Evolutionary conservation across 106 monocot genomes (phyloP).

Genomic region (Dendrobium chrysotoxum): DNA sequence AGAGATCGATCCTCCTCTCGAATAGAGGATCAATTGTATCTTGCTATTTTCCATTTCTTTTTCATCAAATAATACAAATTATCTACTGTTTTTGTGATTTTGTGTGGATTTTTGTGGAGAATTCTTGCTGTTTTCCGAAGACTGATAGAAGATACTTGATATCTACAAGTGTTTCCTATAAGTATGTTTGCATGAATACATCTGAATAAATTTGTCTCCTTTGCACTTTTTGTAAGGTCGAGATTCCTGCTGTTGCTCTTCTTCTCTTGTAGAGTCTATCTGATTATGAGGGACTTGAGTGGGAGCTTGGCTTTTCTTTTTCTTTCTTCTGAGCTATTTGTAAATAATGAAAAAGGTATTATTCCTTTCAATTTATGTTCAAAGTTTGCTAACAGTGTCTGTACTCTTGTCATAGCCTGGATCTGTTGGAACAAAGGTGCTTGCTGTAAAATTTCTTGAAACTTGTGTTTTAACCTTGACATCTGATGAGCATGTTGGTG

Average conservation of each 20-base stretch:
- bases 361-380: neutral
- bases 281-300: neutral
- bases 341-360: neutral
- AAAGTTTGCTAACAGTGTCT: conserved; percentile 2
- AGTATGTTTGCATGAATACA: neutral
- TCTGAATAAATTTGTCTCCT: neutral
- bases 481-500: conserved; percentile 35
- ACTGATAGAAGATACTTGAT: too few species aligned
- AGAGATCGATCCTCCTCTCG: too few species aligned
- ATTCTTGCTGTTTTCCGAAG: too few species aligned
- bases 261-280: neutral
- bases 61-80: too few species aligned
- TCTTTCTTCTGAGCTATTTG: neutral
- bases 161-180: too few species aligned
- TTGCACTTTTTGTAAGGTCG: neutral
- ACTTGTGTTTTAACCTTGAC: conserved; percentile 48
- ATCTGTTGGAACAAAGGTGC: conserved; percentile 44
- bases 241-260: neutral
- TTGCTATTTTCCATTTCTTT: too few species aligned
- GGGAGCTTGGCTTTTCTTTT: neutral
- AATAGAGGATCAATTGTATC: too few species aligned
- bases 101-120: too few species aligned
- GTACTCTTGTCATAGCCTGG: conserved; percentile 29
- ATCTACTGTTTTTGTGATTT: too few species aligned
- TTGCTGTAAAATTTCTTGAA: conserved; percentile 84